These are phyloP conservation scores for Chrysanthemum makinoi DNA, from an alignment of 129 eudicot genomes.

Conservation along the genomic window DNA sequence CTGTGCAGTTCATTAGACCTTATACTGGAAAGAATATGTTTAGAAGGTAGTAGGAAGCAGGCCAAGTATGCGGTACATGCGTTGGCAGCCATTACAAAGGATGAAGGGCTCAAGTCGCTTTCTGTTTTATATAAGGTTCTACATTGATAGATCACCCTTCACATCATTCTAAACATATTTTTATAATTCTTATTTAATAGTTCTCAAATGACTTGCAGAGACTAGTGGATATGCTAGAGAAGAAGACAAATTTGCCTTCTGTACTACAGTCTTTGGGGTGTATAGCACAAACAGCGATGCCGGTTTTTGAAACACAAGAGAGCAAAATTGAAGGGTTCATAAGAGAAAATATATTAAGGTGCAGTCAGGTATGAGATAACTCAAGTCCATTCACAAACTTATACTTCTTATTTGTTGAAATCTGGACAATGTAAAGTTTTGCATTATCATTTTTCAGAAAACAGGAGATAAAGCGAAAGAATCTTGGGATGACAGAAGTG, in stretches of 20 bases:
- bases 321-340: slow-evolving; percentile 70
- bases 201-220: slow-evolving; percentile 49
- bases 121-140: slow-evolving; percentile 94
- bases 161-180: slow-evolving; percentile 8
- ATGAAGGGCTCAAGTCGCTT: slow-evolving; percentile 89
- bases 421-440: background rate
- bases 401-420: slow-evolving; percentile 3
- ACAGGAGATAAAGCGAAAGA: slow-evolving; percentile 42
- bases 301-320: slow-evolving; percentile 96
- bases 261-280: slow-evolving; percentile 95
- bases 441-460: slow-evolving; percentile 48
- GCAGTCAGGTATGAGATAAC: slow-evolving; percentile 52
- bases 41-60: slow-evolving; percentile 92
- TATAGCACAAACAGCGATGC: slow-evolving; percentile 90
- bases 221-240: slow-evolving; percentile 83
- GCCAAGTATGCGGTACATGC: slow-evolving; percentile 96
- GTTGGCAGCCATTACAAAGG: slow-evolving; percentile 88
- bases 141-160: background rate
- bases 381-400: slow-evolving; percentile 8
- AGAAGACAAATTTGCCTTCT: slow-evolving; percentile 79
- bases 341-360: slow-evolving; percentile 55
- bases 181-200: slow-evolving; percentile 4
- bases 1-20: slow-evolving; percentile 81
- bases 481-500: slow-evolving; percentile 80
- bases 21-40: slow-evolving; percentile 84